Percentiles rank a stretch among this genome's conserved stretches.
Conservation (phyloP, 441 rosid genomes). For the Euphorbia schlechtendalii region DNA sequence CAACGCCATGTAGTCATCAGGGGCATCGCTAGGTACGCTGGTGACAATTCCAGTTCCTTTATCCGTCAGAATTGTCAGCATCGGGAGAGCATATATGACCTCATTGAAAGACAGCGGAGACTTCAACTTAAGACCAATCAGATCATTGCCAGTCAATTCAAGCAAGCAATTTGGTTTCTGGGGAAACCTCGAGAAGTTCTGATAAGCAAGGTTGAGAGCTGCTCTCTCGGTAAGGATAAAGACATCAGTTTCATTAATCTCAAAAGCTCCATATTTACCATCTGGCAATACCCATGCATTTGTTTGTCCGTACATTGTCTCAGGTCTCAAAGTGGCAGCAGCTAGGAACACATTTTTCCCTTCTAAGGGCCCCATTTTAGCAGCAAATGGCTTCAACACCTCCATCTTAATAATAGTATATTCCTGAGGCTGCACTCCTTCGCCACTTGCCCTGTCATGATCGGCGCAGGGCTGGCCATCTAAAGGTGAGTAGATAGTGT, state of each 20-base stretch:
- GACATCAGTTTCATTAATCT: slow-evolving; percentile 72
- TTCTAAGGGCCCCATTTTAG: slow-evolving; percentile 52
- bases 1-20: slow-evolving; percentile 81
- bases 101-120: slow-evolving; percentile 70
- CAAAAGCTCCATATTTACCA: slow-evolving; percentile 93
- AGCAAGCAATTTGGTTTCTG: slow-evolving; percentile 72
- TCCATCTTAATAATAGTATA: slow-evolving; percentile 89
- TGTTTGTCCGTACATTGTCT: slow-evolving; percentile 96
- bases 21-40: slow-evolving; percentile 95
- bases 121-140: slow-evolving; percentile 73
- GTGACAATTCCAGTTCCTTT: slow-evolving; percentile 95
- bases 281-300: slow-evolving; percentile 95
- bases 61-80: slow-evolving; percentile 81
- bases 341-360: slow-evolving; percentile 74
- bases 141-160: slow-evolving; percentile 72
- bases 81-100: slow-evolving; percentile 81
- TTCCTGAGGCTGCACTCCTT: slow-evolving; percentile 93
- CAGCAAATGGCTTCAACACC: slow-evolving; percentile 59
- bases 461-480: slow-evolving; percentile 97
- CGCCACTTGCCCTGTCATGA: slow-evolving; percentile 91
- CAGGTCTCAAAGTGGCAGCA: slow-evolving; percentile 93
- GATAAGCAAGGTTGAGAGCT: slow-evolving; percentile 86
- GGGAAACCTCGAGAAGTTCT: slow-evolving; percentile 63
- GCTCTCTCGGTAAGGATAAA: slow-evolving; percentile 64
- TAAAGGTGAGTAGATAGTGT: slow-evolving; percentile 77